Evolutionary conservation across 352 stramenopile species (phyloP).

Genomic region (Globisporangium lucens): DNA sequence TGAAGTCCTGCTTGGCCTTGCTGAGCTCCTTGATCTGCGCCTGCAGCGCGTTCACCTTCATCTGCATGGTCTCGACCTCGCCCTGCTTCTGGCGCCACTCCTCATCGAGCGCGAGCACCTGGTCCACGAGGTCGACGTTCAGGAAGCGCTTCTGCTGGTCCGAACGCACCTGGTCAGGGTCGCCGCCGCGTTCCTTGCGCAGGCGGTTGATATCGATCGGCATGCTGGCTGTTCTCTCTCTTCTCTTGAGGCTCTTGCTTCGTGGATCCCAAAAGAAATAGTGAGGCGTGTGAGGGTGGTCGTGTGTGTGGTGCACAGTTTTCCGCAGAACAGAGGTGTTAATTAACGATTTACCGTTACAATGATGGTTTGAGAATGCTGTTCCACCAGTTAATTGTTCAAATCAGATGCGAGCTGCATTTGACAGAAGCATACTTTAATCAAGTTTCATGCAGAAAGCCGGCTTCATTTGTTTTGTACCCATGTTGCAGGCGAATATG

Average conservation of each 20-base stretch:
- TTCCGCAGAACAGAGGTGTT: not conserved
- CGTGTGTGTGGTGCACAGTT: slow-evolving; percentile 2
- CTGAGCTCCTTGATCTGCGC: slow-evolving; percentile 85
- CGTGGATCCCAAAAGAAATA: not conserved
- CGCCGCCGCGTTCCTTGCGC: slow-evolving; percentile 92
- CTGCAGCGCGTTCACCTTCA: slow-evolving; percentile 86
- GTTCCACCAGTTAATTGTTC: too few species aligned
- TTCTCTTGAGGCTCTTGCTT: slow-evolving; percentile 19
- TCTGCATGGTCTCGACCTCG: slow-evolving; percentile 81
- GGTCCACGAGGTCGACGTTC: slow-evolving; percentile 92
- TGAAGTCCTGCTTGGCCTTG: slow-evolving; percentile 88
- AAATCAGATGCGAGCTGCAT: not conserved
- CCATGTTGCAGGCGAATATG: slow-evolving; percentile 2
- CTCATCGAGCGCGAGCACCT: slow-evolving; percentile 94
- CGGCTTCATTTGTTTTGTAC: not conserved
- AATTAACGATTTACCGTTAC: not conserved
- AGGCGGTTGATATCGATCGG: slow-evolving; percentile 98
- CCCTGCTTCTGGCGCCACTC: slow-evolving; percentile 85
- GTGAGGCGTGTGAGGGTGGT: not conserved
- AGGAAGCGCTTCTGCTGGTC: slow-evolving; percentile 95
- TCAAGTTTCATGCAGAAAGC: not conserved
- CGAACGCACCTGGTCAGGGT: slow-evolving; percentile 92
- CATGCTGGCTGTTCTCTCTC: slow-evolving; percentile 62
- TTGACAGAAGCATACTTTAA: not conserved
- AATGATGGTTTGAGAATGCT: too few species aligned